phyloP scores from a whole-genome alignment of 2,329 filamentous ascomycete species.

The Colletotrichum sp. region DNA sequence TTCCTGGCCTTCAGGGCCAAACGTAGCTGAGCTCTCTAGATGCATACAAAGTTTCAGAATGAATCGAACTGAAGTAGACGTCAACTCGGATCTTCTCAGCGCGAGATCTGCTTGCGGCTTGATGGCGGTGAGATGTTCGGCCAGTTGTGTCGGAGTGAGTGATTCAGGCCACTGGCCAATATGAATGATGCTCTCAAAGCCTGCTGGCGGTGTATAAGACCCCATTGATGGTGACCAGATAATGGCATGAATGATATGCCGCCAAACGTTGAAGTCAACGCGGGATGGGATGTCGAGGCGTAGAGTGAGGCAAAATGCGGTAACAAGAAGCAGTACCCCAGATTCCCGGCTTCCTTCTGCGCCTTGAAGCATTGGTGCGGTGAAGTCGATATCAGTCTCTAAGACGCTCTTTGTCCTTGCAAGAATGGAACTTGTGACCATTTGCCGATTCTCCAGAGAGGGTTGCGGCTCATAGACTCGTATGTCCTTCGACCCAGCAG shows the following conservation, averaged over 20 bases:
- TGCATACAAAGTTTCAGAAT: neutral
- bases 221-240: neutral
- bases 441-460: neutral
- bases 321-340: neutral
- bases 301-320: fast-evolving
- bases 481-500: neutral
- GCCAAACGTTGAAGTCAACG: neutral
- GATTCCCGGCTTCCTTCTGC: neutral
- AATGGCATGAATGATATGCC: neutral
- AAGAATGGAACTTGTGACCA: neutral
- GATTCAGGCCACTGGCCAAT: neutral
- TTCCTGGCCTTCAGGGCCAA: neutral
- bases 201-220: neutral
- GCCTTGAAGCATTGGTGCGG: neutral
- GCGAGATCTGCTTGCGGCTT: neutral
- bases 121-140: neutral
- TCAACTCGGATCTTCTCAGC: neutral
- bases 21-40: neutral
- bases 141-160: fast-evolving
- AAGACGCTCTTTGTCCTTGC: neutral
- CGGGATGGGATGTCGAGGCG: neutral
- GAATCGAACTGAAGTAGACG: neutral
- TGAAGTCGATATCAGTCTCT: neutral
- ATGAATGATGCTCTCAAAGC: neutral
- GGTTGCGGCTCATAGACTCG: neutral